These are phyloP conservation scores for Chrysoporthe deuterocubensis DNA, from an alignment of 2,329 filamentous ascomycete genomes.

Conservation along the genomic window DNA sequence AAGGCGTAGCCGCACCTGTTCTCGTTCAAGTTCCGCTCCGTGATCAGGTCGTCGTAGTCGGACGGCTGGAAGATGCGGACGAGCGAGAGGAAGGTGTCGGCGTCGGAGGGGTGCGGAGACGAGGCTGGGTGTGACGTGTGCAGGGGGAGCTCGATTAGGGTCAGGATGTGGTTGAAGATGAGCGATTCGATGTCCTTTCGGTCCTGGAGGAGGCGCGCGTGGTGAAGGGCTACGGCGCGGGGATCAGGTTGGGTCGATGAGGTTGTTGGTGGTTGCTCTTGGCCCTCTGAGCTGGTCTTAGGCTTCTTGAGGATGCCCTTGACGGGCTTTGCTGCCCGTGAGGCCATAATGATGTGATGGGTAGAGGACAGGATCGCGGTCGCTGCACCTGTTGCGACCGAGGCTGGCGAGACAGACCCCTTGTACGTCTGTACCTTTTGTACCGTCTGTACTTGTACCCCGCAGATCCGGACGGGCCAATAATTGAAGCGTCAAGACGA, in stretches of 20 bases:
- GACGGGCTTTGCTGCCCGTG: conserved; percentile 40
- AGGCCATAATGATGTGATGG: conserved; percentile 40
- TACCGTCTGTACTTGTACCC: neutral
- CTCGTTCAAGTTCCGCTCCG: conserved; percentile 88
- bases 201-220: conserved; percentile 81
- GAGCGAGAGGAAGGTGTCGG: conserved; percentile 64
- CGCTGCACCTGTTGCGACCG: neutral
- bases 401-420: neutral
- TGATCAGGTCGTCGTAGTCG: conserved; percentile 87
- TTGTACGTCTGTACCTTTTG: too few species aligned
- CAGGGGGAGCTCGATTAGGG: conserved; percentile 66
- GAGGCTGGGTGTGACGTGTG: conserved; percentile 47
- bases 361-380: neutral
- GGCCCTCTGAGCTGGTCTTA: conserved; percentile 43
- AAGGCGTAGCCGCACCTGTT: conserved; percentile 87
- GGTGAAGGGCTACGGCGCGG: conserved; percentile 73
- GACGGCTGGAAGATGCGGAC: conserved; percentile 78
- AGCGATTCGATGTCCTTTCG: conserved; percentile 77
- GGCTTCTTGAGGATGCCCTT: conserved; percentile 68
- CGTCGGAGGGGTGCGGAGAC: conserved; percentile 61
- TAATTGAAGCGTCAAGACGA: neutral
- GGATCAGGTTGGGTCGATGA: conserved; percentile 46
- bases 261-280: conserved; percentile 39
- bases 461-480: neutral
- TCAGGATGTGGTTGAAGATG: conserved; percentile 74